phyloP scores from a whole-genome alignment of 2,329 filamentous ascomycete genomes.

The Fusarium tjaetaba region DNA sequence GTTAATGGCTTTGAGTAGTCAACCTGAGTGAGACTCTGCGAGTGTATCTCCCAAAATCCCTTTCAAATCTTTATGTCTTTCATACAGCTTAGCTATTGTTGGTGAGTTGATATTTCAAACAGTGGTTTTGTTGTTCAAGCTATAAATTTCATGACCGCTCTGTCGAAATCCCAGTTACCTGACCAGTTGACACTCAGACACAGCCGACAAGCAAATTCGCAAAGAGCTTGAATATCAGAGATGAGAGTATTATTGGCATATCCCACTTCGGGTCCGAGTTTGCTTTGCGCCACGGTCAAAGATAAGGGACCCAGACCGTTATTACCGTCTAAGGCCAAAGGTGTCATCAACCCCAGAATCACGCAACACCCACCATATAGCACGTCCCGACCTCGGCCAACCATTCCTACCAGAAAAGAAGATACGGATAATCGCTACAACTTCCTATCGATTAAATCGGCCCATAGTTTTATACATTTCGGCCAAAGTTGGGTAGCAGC shows the following conservation, averaged over 20 bases:
- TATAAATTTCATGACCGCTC: neutral
- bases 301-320: neutral
- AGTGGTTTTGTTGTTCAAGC: accelerated
- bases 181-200: neutral
- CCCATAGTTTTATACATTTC: neutral
- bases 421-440: neutral
- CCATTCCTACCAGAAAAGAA: neutral
- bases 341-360: conserved; percentile 15
- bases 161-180: accelerated
- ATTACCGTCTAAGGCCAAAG: neutral
- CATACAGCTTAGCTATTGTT: no score
- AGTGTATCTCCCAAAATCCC: no score
- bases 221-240: no score
- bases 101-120: accelerated
- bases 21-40: neutral
- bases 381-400: conserved; percentile 4
- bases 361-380: conserved; percentile 8
- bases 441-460: neutral
- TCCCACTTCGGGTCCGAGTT: neutral
- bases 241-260: neutral
- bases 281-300: neutral
- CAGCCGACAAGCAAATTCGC: no score
- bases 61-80: accelerated
- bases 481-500: neutral
- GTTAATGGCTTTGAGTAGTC: neutral